These are phyloP conservation scores for Alternaria panax DNA, from an alignment of 2,329 filamentous ascomycete species.

Conservation along the genomic window DNA sequence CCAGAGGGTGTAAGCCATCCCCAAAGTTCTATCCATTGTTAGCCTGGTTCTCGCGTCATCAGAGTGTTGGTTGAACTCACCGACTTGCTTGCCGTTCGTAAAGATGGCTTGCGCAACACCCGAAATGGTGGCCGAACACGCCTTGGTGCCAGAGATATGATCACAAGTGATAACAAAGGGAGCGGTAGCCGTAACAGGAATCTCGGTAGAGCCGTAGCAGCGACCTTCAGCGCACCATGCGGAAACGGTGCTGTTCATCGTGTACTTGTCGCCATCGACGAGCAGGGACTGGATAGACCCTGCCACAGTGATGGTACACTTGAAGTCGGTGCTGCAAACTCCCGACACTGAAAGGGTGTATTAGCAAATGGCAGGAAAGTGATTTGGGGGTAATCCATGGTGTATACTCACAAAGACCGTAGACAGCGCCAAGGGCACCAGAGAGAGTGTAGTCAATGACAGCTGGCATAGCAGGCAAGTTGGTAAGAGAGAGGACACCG, in stretches of 20 bases:
- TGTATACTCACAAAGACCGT: constrained; percentile 4
- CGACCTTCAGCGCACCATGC: constrained; percentile 10
- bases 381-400: not conserved
- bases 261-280: constrained; percentile 12
- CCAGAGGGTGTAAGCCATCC: constrained; percentile 12
- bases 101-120: constrained; percentile 8
- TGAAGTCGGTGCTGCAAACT: not conserved
- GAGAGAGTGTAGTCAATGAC: constrained; percentile 8
- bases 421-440: not conserved
- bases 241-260: not conserved
- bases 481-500: constrained; percentile 4
- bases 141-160: not conserved
- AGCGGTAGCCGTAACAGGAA: constrained; percentile 9
- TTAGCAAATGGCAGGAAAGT: not conserved
- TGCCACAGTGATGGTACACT: constrained; percentile 8
- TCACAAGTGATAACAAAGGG: constrained; percentile 13
- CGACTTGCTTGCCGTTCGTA: constrained; percentile 7
- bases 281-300: constrained; percentile 13
- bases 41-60: not conserved
- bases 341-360: not conserved
- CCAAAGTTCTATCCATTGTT: constrained; percentile 4
- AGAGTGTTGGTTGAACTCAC: constrained; percentile 3
- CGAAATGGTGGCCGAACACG: constrained; percentile 10
- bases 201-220: constrained; percentile 7
- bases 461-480: constrained; percentile 12